phyloP scores from a whole-genome alignment of 1,284 basidiomycete genomes.

The Takashimella koratensis region DNA sequence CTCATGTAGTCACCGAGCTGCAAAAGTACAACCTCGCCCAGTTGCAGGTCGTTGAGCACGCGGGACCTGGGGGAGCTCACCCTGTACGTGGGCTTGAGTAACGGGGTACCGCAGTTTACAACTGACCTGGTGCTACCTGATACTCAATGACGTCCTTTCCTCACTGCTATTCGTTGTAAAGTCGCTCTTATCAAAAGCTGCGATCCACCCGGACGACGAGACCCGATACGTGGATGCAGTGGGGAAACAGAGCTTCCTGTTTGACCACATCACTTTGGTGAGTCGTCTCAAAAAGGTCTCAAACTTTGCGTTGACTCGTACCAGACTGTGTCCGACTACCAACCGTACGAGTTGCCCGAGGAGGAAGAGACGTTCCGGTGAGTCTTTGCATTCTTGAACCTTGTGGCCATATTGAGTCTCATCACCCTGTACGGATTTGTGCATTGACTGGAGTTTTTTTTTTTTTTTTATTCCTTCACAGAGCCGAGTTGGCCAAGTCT shows the following conservation, averaged over 20 bases:
- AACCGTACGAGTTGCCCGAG: conserved; percentile 59
- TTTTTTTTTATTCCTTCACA: no score
- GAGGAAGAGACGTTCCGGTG: conserved; percentile 73
- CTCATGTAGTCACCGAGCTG: conserved; percentile 69
- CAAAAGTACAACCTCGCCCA: conserved; percentile 79
- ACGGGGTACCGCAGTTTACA: no score
- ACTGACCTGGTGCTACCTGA: no score
- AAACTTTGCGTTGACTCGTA: background rate
- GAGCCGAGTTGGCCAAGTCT: conserved; percentile 64
- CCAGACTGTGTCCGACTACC: conserved; percentile 73
- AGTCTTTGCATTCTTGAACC: conserved; percentile 22
- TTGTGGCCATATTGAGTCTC: background rate
- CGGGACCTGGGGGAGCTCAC: conserved; percentile 19
- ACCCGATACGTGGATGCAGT: conserved; percentile 78
- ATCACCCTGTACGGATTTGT: background rate
- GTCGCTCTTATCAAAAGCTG: conserved; percentile 36
- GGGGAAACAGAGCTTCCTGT: conserved; percentile 69
- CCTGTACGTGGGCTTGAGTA: conserved; percentile 21
- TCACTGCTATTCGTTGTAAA: no score
- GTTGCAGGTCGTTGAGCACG: conserved; percentile 69
- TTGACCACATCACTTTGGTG: conserved; percentile 76
- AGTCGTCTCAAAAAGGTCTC: conserved; percentile 30
- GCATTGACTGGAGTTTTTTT: no score
- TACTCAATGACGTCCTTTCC: no score
- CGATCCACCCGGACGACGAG: conserved; percentile 39